Percentiles rank a stretch among this genome's conserved stretches.
Conservation (phyloP, 352 stramenopile genomes). For the Peronospora destructor region DNA sequence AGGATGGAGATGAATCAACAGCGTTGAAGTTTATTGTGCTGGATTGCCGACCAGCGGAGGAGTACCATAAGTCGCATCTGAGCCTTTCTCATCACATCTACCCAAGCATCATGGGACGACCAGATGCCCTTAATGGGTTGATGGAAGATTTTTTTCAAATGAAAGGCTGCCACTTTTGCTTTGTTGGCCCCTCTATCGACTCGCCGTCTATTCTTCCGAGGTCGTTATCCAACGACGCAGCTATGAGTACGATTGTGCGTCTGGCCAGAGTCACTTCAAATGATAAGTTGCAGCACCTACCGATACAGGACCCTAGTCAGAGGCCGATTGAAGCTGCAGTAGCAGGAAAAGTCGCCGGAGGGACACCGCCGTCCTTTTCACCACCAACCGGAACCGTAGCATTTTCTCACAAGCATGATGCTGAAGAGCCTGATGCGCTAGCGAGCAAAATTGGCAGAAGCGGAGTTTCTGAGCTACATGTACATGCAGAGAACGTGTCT, state of each 20-base stretch:
- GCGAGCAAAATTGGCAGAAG: slow-evolving; percentile 32
- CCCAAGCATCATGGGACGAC: slow-evolving; percentile 59
- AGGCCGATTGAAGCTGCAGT: slow-evolving; percentile 16
- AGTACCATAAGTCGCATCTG: slow-evolving; percentile 76
- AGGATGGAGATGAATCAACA: slow-evolving; percentile 19
- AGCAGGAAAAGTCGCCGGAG: slow-evolving; percentile 8
- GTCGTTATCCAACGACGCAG: slow-evolving; percentile 30
- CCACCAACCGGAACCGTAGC: slow-evolving; percentile 5
- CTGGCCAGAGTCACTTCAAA: slow-evolving; percentile 53
- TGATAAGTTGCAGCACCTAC: slow-evolving; percentile 32
- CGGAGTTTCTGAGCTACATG: slow-evolving; percentile 24
- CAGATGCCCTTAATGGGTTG: slow-evolving; percentile 63
- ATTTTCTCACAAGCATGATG: slow-evolving; percentile 22
- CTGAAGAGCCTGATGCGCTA: slow-evolving; percentile 24
- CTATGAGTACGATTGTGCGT: slow-evolving; percentile 47
- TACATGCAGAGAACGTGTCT: slow-evolving; percentile 51
- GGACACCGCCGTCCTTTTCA: slow-evolving; percentile 1
- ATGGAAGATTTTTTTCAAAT: slow-evolving; percentile 78
- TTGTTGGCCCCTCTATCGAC: slow-evolving; percentile 62
- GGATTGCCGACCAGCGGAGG: slow-evolving; percentile 66
- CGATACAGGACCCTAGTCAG: slow-evolving; percentile 9
- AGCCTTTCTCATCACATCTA: slow-evolving; percentile 85
- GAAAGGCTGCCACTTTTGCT: slow-evolving; percentile 88
- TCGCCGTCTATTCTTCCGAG: slow-evolving; percentile 15
- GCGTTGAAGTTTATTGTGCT: slow-evolving; percentile 66